These are phyloP conservation scores for Corinectria fuckeliana DNA, from an alignment of 2,329 filamentous ascomycete species.

Conservation along the genomic window DNA sequence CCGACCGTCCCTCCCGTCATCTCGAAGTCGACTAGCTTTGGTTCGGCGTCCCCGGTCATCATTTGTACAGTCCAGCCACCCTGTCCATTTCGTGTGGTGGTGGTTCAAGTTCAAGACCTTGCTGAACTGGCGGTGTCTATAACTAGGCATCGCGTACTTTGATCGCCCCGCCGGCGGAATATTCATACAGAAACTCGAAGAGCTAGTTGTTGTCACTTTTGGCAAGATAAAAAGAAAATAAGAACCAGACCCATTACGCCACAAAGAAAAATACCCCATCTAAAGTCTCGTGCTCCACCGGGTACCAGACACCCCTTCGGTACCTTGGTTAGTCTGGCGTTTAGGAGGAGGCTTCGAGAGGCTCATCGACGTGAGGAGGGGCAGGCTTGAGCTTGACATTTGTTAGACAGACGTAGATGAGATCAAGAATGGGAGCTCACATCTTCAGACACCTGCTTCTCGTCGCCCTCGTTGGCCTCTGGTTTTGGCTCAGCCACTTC, in stretches of 20 bases:
- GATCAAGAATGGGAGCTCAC: slow-evolving; percentile 31
- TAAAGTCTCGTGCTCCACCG: slow-evolving; percentile 28
- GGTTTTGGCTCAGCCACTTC: slow-evolving; percentile 30
- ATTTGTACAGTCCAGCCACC: slow-evolving; percentile 34
- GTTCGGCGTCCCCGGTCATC: slow-evolving; percentile 20
- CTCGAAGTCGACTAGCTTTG: slow-evolving; percentile 16
- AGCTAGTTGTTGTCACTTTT: slow-evolving; percentile 36
- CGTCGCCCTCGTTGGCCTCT: slow-evolving; percentile 28
- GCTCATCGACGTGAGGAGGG: slow-evolving; percentile 40
- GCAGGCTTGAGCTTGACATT: no score
- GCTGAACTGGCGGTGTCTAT: slow-evolving; percentile 20
- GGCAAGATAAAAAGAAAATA: slow-evolving; percentile 32
- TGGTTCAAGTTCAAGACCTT: slow-evolving; percentile 25
- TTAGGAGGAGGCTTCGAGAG: slow-evolving; percentile 48
- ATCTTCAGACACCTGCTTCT: slow-evolving; percentile 44
- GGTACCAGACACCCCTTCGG: slow-evolving; percentile 9
- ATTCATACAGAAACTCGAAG: slow-evolving; percentile 38
- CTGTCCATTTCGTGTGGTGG: slow-evolving; percentile 12
- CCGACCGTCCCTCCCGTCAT: slow-evolving; percentile 14
- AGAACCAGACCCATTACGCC: slow-evolving; percentile 39
- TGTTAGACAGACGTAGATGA: slow-evolving; percentile 17
- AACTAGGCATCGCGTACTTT: slow-evolving; percentile 22
- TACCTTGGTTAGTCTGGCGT: neutral
- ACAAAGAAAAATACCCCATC: slow-evolving; percentile 31
- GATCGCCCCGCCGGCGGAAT: slow-evolving; percentile 32